Percentiles rank a stretch among this genome's conserved stretches.
phyloP scores from a whole-genome alignment of 2,329 filamentous ascomycete genomes.

The Apiospora marii region DNA sequence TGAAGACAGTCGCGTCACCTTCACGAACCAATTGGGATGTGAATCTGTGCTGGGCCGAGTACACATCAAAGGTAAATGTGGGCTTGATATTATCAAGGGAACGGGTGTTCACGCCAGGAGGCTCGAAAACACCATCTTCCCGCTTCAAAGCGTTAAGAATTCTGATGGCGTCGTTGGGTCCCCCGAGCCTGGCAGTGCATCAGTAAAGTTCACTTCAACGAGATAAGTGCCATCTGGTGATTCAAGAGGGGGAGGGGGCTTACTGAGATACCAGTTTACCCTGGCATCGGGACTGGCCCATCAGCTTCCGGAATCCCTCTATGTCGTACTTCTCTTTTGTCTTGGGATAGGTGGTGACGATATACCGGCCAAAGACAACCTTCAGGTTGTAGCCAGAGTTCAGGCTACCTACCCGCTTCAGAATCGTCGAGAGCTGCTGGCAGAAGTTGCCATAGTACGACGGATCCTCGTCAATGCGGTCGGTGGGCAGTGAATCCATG shows the following conservation, averaged over 20 bases:
- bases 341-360: constrained; percentile 12
- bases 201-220: background rate
- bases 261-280: constrained; percentile 22
- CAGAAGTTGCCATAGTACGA: constrained; percentile 11
- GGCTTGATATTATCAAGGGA: constrained; percentile 21
- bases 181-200: background rate
- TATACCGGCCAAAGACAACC: constrained; percentile 26
- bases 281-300: constrained; percentile 22
- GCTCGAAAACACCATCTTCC: constrained; percentile 10
- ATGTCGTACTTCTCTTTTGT: constrained; percentile 18
- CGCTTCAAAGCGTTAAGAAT: constrained; percentile 23
- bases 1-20: background rate
- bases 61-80: constrained; percentile 25
- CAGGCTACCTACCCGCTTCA: constrained; percentile 23
- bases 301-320: constrained; percentile 8
- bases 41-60: constrained; percentile 21
- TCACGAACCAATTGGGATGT: constrained; percentile 11
- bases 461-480: constrained; percentile 8
- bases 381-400: constrained; percentile 19
- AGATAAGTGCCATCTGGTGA: background rate
- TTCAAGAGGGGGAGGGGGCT: background rate
- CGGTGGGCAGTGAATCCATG: background rate
- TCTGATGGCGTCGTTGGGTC: constrained; percentile 12
- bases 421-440: background rate
- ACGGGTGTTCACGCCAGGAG: constrained; percentile 9